Base-by-base conservation (phyloP, 2,329 filamentous ascomycete genomes). In the Colletotrichum cordylinicola region DNA sequence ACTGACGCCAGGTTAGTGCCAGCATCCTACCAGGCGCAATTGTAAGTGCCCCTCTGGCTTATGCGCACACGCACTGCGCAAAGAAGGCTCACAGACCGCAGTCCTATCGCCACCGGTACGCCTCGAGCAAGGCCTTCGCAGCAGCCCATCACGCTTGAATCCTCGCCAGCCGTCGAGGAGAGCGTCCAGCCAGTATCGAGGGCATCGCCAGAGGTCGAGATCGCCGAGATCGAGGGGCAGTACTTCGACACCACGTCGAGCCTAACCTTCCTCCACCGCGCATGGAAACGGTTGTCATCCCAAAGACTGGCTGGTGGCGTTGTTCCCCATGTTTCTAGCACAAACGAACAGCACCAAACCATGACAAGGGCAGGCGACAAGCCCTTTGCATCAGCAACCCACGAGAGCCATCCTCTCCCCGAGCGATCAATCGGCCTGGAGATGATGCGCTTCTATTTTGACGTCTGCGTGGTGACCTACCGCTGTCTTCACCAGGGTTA, bases 391-490 rank as follows among this genome's bases (percentile, higher is more conserved):
- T 67, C 74, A 5, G 43, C 78, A 7, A 31, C 60, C 2, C 70
- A 74, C 13, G 60, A 76, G 7, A 35, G 52, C 13, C 68, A 78
- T 18, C 72, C 78, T 12, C 75, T 82, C 7, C 78, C 79, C 8
- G 72, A 79, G 5, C 76, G 71, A 3, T 61, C 78, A 2, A 48
- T 72, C 3, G 77, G 79, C 13, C 60, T 74, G 10, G 74, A 79
- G 2, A 78, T 83, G 16, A 70, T 84, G 55, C 73, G 78, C 6
- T 85, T 89, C 27, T 92, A 92, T 77, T 92, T 92, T 78, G 90
- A 92, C 61, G 89, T 88, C 77, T 91, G 90, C 21, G 88, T 91
- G 35, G 90, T 90, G 6, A 92, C 91, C 0, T 91, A 92, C 78
- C 86, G 90, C 6, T 90, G 91, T 74, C 80, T 92, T 29, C 89